Conservation (phyloP, 208 protist species). For the Crithidia sp. region DNA sequence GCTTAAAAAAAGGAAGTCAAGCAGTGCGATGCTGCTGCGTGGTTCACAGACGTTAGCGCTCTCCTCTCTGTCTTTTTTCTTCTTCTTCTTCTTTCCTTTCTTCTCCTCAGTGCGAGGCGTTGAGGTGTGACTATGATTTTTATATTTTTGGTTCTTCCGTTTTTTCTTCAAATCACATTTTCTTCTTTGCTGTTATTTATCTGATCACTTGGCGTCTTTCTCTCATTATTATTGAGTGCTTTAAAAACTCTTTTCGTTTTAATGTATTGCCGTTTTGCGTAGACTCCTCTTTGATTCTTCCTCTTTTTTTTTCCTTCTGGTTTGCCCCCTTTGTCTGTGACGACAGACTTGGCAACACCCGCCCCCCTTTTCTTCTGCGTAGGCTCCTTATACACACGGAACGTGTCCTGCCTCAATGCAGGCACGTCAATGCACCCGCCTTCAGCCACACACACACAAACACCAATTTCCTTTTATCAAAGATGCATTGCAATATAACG, state of each 20-base stretch:
- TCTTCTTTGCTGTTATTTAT: no score
- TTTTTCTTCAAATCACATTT: neutral
- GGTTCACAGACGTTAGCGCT: no score
- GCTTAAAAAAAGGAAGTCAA: no score
- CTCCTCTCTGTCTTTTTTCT: neutral
- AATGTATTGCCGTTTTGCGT: neutral
- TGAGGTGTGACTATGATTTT: constrained; percentile 10
- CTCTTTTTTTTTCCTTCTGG: neutral
- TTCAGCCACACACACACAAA: neutral
- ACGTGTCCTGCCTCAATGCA: neutral
- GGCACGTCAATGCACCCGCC: neutral
- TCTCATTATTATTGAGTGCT: no score
- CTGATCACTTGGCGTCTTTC: no score
- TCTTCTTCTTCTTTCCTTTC: constrained; percentile 10
- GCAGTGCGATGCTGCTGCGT: no score
- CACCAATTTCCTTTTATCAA: neutral
- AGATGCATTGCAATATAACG: no score
- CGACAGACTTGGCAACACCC: no score
- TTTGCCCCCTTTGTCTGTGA: neutral
- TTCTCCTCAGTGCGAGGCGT: no score
- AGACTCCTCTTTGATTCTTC: neutral
- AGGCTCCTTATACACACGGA: neutral
- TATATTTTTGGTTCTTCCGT: neutral
- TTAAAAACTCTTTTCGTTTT: no score
- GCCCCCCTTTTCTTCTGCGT: neutral